These are phyloP conservation scores for Cardamine chenopodiifolia DNA, from an alignment of 345 rosid genomes.

Conservation along the genomic window DNA sequence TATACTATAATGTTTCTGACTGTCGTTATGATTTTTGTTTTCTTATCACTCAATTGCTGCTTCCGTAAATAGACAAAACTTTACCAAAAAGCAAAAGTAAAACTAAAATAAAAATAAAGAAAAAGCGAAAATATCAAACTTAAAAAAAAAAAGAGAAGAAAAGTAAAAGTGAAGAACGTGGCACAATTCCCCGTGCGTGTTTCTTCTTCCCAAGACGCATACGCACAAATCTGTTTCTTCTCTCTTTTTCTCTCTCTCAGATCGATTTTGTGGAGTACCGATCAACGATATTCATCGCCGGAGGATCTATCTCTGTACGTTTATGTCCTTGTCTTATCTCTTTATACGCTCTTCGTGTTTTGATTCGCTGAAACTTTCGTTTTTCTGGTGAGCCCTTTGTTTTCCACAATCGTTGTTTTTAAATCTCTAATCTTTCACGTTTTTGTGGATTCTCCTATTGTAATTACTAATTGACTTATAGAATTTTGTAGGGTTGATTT, in stretches of 20 bases:
- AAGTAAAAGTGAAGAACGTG: constrained; percentile 42
- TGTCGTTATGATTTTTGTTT: background rate
- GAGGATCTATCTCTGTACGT: constrained; percentile 16
- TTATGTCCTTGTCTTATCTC: background rate
- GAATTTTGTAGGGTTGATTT: background rate
- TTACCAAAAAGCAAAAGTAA: constrained; percentile 36
- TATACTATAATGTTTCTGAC: background rate
- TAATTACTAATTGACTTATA: background rate
- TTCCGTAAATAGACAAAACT: constrained; percentile 22
- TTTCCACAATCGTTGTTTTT: constrained; percentile 1
- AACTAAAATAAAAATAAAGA: background rate
- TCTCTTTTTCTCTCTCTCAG: constrained; percentile 5
- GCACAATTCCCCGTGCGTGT: constrained; percentile 66
- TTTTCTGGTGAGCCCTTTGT: constrained; percentile 24
- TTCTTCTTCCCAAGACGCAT: constrained; percentile 34
- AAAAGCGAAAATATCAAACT: background rate
- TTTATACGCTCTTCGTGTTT: background rate
- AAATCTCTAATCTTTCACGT: background rate
- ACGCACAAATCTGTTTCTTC: constrained; percentile 30
- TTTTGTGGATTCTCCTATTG: background rate
- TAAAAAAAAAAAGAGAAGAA: background rate
- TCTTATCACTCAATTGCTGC: background rate
- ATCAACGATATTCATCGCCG: constrained; percentile 28
- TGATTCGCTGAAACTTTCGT: constrained; percentile 16
- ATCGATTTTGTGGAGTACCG: constrained; percentile 32